These are phyloP conservation scores for Metroxylon sagu DNA, from an alignment of 176 grass and related monocot genomes.

Conservation along the genomic window DNA sequence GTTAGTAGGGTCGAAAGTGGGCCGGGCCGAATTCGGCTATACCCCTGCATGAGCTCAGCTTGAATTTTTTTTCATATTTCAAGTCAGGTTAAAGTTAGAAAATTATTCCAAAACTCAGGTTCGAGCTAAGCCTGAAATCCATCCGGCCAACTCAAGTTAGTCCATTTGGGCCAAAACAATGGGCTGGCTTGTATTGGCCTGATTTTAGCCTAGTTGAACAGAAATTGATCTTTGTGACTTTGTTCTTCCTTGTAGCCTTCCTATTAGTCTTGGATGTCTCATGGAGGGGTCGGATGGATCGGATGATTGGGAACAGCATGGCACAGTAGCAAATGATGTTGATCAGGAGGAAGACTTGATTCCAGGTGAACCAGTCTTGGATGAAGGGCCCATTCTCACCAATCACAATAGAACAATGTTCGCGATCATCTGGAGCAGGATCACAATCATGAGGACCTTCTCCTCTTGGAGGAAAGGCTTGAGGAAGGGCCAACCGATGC, in stretches of 20 bases:
- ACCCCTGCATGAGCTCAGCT: no score
- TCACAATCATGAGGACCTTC: slow-evolving; percentile 94
- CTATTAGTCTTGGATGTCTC: slow-evolving; percentile 93
- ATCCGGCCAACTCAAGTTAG: no score
- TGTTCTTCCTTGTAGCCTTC: slow-evolving; percentile 55
- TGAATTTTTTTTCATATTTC: no score
- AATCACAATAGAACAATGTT: slow-evolving; percentile 77
- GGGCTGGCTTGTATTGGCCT: no score
- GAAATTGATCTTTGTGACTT: not conserved
- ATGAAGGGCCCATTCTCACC: slow-evolving; percentile 76
- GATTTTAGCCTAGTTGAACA: not conserved
- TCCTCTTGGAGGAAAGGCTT: slow-evolving; percentile 96
- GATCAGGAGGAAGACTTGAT: slow-evolving; percentile 75
- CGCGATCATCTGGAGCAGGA: slow-evolving; percentile 78
- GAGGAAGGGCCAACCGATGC: slow-evolving; percentile 89
- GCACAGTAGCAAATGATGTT: slow-evolving; percentile 95
- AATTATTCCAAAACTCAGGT: no score
- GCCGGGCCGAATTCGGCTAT: no score
- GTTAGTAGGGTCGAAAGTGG: no score
- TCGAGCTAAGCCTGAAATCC: no score
- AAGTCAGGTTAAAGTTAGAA: no score
- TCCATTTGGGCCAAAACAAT: no score
- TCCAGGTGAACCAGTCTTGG: slow-evolving; percentile 70
- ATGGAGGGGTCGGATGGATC: slow-evolving; percentile 72
- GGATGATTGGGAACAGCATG: slow-evolving; percentile 78